Percentiles rank a stretch among this genome's conserved stretches.
phyloP scores from a whole-genome alignment of 1,284 basidiomycete species.

The Naganishia cerealis region DNA sequence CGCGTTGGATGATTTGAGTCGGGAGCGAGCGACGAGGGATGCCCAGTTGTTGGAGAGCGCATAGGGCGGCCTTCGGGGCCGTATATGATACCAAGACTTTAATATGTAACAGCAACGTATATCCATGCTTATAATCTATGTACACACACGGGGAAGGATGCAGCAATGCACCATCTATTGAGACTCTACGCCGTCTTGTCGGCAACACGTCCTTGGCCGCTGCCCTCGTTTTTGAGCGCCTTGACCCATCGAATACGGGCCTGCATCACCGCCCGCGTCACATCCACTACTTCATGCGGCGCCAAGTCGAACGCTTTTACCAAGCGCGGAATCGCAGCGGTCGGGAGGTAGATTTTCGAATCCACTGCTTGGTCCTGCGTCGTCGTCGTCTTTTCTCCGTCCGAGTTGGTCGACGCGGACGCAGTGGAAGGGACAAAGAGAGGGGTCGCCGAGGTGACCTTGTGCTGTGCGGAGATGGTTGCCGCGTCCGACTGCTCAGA shows the following conservation, averaged over 20 bases:
- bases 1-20: conserved; percentile 41
- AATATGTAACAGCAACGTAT: background rate
- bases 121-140: conserved; percentile 8
- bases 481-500: too few relatives aligned
- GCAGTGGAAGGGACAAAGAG: conserved; percentile 34
- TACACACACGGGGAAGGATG: background rate
- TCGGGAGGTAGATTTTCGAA: conserved; percentile 33
- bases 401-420: too few relatives aligned
- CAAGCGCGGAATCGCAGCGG: conserved; percentile 46
- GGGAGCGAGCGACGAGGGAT: conserved; percentile 13
- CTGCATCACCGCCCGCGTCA: conserved; percentile 55
- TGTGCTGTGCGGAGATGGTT: background rate
- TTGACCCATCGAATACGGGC: conserved; percentile 45
- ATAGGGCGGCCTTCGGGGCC: background rate
- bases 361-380: background rate
- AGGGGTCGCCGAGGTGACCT: conserved; percentile 9
- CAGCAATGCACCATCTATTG: background rate
- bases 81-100: background rate
- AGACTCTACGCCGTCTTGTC: conserved; percentile 8
- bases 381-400: conserved; percentile 36
- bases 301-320: conserved; percentile 47
- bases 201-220: background rate
- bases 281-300: conserved; percentile 51
- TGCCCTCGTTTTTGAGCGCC: conserved; percentile 16
- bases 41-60: conserved; percentile 15